Percentiles rank a stretch among this genome's conserved stretches.
Evolutionary conservation across 2,329 filamentous ascomycete genomes (phyloP).

Genomic region (Neodidymelliopsis sp.): DNA sequence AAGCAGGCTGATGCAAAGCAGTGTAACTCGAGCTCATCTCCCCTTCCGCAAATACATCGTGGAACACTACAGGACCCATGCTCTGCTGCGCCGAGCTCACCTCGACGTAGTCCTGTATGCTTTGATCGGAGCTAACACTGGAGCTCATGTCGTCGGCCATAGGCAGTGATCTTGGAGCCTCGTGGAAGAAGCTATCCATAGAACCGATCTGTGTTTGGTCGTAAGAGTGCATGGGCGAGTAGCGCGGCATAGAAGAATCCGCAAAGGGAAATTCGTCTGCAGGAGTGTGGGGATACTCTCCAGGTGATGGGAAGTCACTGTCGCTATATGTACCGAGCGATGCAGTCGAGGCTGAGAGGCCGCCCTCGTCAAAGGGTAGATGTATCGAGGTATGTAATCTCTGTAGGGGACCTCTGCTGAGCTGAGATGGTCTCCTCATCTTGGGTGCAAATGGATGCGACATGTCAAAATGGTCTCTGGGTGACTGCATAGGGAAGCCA

Average conservation of each 20-base stretch:
- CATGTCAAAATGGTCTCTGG: conserved; percentile 47
- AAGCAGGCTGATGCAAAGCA: conserved; percentile 48
- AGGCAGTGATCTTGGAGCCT: conserved; percentile 47
- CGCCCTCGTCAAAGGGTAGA: conserved; percentile 51
- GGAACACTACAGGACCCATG: conserved; percentile 47
- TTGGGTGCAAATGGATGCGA: conserved; percentile 47
- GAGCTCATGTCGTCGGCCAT: conserved; percentile 54
- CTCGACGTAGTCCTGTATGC: conserved; percentile 53
- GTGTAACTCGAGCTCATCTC: conserved; percentile 49
- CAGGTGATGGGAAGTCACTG: conserved; percentile 56
- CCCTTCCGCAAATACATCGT: conserved; percentile 50
- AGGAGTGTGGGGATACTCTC: conserved; percentile 57
- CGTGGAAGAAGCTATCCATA: conserved; percentile 47
- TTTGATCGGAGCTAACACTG: conserved; percentile 56
- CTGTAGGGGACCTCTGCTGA: conserved; percentile 51
- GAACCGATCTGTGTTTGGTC: conserved; percentile 49
- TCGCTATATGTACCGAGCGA: conserved; percentile 58
- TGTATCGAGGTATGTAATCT: conserved; percentile 53
- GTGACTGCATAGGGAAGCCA: conserved; percentile 49
- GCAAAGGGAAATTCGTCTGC: conserved; percentile 53
- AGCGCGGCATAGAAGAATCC: conserved; percentile 50
- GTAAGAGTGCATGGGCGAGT: conserved; percentile 42
- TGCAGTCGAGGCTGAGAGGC: conserved; percentile 54
- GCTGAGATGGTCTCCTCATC: conserved; percentile 45
- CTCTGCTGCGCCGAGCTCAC: conserved; percentile 44